Evolutionary conservation across 805 yeast genomes (phyloP).

Genomic region (Starmera dryadoides): DNA sequence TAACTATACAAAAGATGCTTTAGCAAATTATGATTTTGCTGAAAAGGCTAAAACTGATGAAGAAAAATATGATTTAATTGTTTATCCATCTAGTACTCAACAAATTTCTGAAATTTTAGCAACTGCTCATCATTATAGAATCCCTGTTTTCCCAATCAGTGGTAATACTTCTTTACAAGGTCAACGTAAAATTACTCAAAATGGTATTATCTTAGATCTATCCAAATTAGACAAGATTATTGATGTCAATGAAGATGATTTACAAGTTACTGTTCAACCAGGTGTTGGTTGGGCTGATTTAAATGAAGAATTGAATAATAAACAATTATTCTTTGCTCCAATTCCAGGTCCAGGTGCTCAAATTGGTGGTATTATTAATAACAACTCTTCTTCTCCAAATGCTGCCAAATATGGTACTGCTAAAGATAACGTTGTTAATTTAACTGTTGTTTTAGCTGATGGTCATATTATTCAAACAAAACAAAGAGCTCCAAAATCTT

Average conservation of each 20-base stretch:
- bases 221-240: constrained; percentile 45
- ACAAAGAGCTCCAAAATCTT: constrained; percentile 59
- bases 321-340: constrained; percentile 57
- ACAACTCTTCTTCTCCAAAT: constrained; percentile 68
- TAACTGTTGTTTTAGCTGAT: constrained; percentile 68
- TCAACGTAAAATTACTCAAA: constrained; percentile 43
- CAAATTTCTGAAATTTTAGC: constrained; percentile 55
- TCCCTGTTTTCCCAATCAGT: constrained; percentile 64
- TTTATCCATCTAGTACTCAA: constrained; percentile 54
- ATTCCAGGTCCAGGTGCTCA: constrained; percentile 73
- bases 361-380: constrained; percentile 65
- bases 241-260: constrained; percentile 47
- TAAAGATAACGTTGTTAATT: constrained; percentile 54
- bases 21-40: constrained; percentile 5
- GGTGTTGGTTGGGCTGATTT: constrained; percentile 69
- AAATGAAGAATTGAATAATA: constrained; percentile 35
- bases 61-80: constrained; percentile 47
- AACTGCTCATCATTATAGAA: constrained; percentile 43
- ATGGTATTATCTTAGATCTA: constrained; percentile 37
- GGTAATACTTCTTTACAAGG: constrained; percentile 80
- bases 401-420: constrained; percentile 69
- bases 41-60: constrained; percentile 14
- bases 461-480: constrained; percentile 65
- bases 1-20: constrained; percentile 7
- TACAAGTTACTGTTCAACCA: constrained; percentile 63